Base-by-base conservation (phyloP, 495 filamentous ascomycete genomes). In the Hyaloscypha finlandica region DNA sequence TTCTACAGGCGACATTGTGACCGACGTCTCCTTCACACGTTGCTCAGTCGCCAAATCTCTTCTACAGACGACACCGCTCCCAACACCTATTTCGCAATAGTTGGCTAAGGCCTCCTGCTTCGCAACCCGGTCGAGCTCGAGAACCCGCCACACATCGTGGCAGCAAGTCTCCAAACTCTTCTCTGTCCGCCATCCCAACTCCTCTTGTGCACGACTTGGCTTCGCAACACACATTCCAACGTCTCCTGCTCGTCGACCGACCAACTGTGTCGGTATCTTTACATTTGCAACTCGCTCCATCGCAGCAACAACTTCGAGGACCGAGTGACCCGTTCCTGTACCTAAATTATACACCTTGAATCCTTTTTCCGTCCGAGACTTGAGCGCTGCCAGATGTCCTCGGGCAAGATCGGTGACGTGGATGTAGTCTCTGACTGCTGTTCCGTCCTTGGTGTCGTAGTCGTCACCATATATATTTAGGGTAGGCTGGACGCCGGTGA, bases 341-440 rank as follows among this genome's bases (percentile, higher is more conserved):
- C 67, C 67, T 3, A 69, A 51, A 30, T 69, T 69, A 53, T 69
- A 69, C 19, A 65, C 58, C 25, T 62, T 32, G 48, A 65, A 69
- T 19, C 67, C 67, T 45, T 48, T 54, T 16, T 61, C 59, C 45
- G 55, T 16, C 3, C 61, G 39, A 11, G 62, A 69, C 30, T 65
- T 61, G 45, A 86, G 78, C 1, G 88, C 87, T 37, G 86, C 82
- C 65, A 90, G 83, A 73, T 90, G 88, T 14, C 88, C 88, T 58
- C 83, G 77, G 45, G 87, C 89, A 22, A 92, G 81, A 74, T 92
- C 89, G n/a, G 78, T 74, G 39, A 83, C 81, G 66, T 83, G 81
- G 63, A 88, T 89, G 79, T 89, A 92, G 75, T 92, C 89, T 56
- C 89, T 86, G 71, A 92, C 89, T 65, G 90, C 90, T 35, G 90